These are phyloP conservation scores for Epichloe festucae DNA, from an alignment of 2,329 filamentous ascomycete species.

Conservation along the genomic window DNA sequence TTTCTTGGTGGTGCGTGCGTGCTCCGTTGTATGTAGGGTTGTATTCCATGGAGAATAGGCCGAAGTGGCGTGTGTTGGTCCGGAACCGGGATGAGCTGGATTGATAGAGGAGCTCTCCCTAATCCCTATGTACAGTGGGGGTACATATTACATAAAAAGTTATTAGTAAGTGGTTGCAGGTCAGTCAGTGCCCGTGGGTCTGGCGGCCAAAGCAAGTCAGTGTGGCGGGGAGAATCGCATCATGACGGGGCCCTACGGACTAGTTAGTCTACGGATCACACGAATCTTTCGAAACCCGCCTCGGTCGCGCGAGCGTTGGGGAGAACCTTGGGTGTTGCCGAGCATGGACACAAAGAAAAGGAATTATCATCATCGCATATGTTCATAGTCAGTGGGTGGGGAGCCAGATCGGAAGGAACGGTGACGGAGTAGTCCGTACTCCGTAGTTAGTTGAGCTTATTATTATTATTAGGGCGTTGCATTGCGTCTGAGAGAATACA, in stretches of 20 bases:
- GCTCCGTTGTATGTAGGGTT: not conserved
- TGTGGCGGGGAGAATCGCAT: not conserved
- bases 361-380: too few relatives aligned
- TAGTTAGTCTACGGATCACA: not conserved
- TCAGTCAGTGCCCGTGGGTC: not conserved
- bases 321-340: not conserved
- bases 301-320: not conserved
- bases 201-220: not conserved
- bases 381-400: too few relatives aligned
- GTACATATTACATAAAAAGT: too few relatives aligned
- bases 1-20: not conserved
- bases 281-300: conserved; percentile 1
- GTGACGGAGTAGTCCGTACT: too few relatives aligned
- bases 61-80: not conserved
- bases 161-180: not conserved
- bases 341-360: too few relatives aligned
- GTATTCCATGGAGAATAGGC: not conserved
- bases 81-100: not conserved
- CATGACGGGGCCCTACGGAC: not conserved
- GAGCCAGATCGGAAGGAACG: too few relatives aligned
- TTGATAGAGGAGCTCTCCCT: too few relatives aligned
- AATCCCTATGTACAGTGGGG: too few relatives aligned
- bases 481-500: too few relatives aligned
- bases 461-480: too few relatives aligned
- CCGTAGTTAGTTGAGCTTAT: too few relatives aligned